Conservation (phyloP, 106 monocot species). For the Acanthochlamys bracteata region DNA sequence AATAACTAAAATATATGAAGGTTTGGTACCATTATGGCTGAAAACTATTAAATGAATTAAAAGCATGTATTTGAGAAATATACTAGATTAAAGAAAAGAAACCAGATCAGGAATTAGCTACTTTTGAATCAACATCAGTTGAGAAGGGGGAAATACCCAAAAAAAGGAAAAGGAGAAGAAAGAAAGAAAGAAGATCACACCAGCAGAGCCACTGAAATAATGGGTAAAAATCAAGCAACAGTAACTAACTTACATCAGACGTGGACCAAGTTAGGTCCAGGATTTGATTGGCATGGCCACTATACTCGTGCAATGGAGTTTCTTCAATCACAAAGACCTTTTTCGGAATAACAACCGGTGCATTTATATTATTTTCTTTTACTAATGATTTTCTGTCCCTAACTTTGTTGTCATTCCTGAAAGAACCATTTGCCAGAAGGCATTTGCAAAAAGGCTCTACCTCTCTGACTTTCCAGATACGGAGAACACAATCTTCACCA, state of each 20-base stretch:
- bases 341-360: constrained; percentile 48
- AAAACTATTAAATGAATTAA: no score
- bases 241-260: constrained; percentile 47
- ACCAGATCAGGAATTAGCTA: no score
- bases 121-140: no score
- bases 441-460: constrained; percentile 34
- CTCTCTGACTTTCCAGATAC: constrained; percentile 66
- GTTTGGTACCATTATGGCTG: no score
- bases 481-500: constrained; percentile 72
- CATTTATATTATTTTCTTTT: constrained; percentile 14
- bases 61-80: no score
- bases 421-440: constrained; percentile 9
- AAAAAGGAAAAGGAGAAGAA: no score
- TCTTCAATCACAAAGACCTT: constrained; percentile 52
- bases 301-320: constrained; percentile 48
- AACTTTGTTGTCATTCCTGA: constrained; percentile 14
- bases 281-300: constrained; percentile 56
- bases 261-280: constrained; percentile 79
- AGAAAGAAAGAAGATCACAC: no score
- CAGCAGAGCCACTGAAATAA: no score
- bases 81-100: no score
- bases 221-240: no score
- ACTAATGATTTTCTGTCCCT: constrained; percentile 19
- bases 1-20: no score
- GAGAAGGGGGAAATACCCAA: no score